Evolutionary conservation across 495 filamentous ascomycete genomes (phyloP).

Genomic region (Thozetella sp.): DNA sequence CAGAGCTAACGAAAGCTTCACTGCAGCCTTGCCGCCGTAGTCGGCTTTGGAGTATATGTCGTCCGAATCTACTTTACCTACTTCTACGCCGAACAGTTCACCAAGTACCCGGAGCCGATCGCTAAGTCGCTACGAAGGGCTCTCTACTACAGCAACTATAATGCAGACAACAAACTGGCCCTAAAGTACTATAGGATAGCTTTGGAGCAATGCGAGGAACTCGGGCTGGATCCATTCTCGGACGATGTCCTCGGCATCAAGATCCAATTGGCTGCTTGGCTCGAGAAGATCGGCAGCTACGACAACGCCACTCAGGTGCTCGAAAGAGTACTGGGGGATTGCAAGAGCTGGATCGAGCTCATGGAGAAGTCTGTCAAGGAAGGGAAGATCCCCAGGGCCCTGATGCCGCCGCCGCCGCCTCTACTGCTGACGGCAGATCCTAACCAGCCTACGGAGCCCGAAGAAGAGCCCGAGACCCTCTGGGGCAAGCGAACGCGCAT

Average conservation of each 20-base stretch:
- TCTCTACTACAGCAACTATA: constrained; percentile 80
- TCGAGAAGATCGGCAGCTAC: constrained; percentile 72
- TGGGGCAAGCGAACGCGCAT: constrained; percentile 69
- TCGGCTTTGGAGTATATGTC: constrained; percentile 54
- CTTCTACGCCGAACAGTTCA: constrained; percentile 58
- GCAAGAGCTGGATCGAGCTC: constrained; percentile 63
- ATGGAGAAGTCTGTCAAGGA: constrained; percentile 56
- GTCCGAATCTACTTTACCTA: constrained; percentile 69
- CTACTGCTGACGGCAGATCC: constrained; percentile 22
- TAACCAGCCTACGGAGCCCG: constrained; percentile 20
- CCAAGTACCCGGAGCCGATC: constrained; percentile 77
- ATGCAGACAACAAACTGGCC: constrained; percentile 70
- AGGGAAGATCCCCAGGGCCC: constrained; percentile 34
- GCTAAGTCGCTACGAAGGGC: constrained; percentile 81
- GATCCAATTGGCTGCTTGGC: constrained; percentile 73
- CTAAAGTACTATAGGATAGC: constrained; percentile 82
- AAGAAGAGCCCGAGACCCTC: constrained; percentile 36
- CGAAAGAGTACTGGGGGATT: constrained; percentile 63
- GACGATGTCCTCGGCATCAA: constrained; percentile 90
- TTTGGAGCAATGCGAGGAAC: constrained; percentile 65
- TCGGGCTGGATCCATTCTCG: constrained; percentile 81
- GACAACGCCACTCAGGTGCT: constrained; percentile 71
- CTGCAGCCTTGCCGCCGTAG: constrained; percentile 40
- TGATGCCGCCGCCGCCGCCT: constrained; percentile 2
- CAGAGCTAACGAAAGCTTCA: neutral